phyloP scores from a whole-genome alignment of 2,329 filamentous ascomycete genomes.

The Alternaria conjuncta region DNA sequence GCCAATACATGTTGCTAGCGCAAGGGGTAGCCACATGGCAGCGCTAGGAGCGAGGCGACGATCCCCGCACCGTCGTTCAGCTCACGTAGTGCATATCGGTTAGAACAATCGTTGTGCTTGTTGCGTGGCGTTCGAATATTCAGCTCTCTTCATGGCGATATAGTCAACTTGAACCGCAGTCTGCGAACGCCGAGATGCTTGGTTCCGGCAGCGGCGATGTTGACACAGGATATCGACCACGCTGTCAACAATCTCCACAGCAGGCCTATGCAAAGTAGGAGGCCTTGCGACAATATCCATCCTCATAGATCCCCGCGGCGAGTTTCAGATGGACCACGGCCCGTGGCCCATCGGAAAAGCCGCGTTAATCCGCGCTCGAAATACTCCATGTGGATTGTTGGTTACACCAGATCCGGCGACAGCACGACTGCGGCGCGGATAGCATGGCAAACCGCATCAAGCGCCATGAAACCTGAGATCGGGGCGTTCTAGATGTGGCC shows the following conservation, averaged over 20 bases:
- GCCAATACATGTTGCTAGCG: constrained; percentile 1
- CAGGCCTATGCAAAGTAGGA: neutral
- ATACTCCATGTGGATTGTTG: neutral
- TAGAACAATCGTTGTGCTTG: neutral
- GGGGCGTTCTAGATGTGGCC: constrained; percentile 2
- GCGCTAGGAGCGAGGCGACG: neutral
- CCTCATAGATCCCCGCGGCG: neutral
- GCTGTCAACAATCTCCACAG: neutral
- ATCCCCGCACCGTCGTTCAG: neutral
- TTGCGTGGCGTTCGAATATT: neutral
- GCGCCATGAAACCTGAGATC: constrained; percentile 10
- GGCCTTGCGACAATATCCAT: neutral
- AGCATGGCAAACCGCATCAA: constrained; percentile 7
- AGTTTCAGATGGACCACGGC: constrained; percentile 10
- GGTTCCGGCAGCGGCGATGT: neutral
- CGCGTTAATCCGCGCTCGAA: neutral
- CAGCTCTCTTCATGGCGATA: neutral
- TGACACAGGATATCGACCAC: neutral
- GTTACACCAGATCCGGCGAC: neutral
- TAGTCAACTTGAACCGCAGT: neutral
- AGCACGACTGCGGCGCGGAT: neutral
- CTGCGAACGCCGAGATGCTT: neutral
- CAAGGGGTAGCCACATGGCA: constrained; percentile 7
- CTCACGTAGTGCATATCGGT: neutral
- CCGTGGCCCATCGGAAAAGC: constrained; percentile 4